Evolutionary conservation across 164 flowering plant genomes (phyloP).

Genomic region (Vitis rotundifolia): DNA sequence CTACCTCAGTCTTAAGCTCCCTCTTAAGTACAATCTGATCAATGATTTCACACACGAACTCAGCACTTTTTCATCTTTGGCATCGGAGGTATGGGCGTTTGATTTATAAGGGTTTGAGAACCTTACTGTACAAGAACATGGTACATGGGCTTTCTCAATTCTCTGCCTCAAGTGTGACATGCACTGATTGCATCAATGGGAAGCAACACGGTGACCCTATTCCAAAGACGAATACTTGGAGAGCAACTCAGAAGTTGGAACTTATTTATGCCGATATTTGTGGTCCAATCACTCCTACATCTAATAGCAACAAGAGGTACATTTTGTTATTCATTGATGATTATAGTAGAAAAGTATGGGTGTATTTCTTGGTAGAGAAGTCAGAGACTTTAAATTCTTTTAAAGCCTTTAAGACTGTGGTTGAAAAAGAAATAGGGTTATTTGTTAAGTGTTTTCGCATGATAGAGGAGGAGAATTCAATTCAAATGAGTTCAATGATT

Average conservation of each 20-base stretch:
- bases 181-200: too few relatives aligned
- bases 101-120: slow-evolving; percentile 12
- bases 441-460: slow-evolving; percentile 5
- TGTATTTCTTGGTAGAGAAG: too few relatives aligned
- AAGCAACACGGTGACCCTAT: slow-evolving; percentile 14
- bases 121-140: slow-evolving; percentile 14
- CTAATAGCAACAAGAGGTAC: slow-evolving; percentile 18
- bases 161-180: too few relatives aligned
- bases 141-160: not conserved
- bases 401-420: too few relatives aligned
- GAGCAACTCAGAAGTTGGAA: slow-evolving; percentile 21
- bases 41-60: too few relatives aligned
- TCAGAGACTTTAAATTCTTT: too few relatives aligned
- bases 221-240: slow-evolving; percentile 17
- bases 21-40: not conserved
- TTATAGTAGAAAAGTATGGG: slow-evolving; percentile 11
- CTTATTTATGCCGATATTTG: slow-evolving; percentile 3
- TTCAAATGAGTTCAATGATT: slow-evolving; percentile 11
- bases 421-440: slow-evolving; percentile 10
- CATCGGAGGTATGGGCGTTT: slow-evolving; percentile 18
- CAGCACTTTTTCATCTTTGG: not conserved
- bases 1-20: slow-evolving; percentile 1
- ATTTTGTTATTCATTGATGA: slow-evolving; percentile 16
- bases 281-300: slow-evolving; percentile 11
- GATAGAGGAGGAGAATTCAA: too few relatives aligned